Conservation (phyloP, 164 flowering plant genomes). For the Tinospora cordifolia region DNA sequence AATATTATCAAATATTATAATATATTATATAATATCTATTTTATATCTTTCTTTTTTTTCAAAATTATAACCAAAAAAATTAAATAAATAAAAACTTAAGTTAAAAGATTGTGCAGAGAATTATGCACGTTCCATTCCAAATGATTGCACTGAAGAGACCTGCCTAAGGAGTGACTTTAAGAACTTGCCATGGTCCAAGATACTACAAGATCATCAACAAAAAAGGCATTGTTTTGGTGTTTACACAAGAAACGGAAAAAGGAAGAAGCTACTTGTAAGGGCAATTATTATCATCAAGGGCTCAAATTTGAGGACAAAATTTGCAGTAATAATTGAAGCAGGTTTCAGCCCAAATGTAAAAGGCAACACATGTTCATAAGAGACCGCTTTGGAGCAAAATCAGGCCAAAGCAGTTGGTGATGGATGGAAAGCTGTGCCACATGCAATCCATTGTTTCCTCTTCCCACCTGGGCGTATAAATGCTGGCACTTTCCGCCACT, state of each 20-base stretch:
- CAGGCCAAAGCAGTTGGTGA: constrained; percentile 60
- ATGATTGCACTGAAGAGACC: neutral
- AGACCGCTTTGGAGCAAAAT: constrained; percentile 12
- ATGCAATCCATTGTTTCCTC: constrained; percentile 79
- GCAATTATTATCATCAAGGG: neutral
- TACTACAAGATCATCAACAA: neutral
- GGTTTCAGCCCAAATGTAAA: neutral
- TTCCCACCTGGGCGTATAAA: constrained; percentile 58
- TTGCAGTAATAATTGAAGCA: neutral
- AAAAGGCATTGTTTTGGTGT: neutral
- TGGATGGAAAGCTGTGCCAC: constrained; percentile 86
- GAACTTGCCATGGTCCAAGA: neutral
- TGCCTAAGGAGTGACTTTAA: neutral
- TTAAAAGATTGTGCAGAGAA: too few relatives aligned
- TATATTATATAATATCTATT: too few relatives aligned
- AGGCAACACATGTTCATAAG: neutral
- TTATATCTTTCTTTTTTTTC: too few relatives aligned
- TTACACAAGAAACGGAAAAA: neutral
- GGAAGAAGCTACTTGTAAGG: too few relatives aligned
- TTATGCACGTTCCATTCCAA: too few relatives aligned
- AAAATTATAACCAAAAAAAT: too few relatives aligned
- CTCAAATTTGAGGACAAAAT: neutral
- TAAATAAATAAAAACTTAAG: too few relatives aligned
- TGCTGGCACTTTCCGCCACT: constrained; percentile 80
- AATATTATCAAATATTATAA: too few relatives aligned